Percentiles rank a stretch among this genome's conserved stretches.
phyloP scores from a whole-genome alignment of 768 basidiomycete genomes.

The Thelephora aurantiotincta region DNA sequence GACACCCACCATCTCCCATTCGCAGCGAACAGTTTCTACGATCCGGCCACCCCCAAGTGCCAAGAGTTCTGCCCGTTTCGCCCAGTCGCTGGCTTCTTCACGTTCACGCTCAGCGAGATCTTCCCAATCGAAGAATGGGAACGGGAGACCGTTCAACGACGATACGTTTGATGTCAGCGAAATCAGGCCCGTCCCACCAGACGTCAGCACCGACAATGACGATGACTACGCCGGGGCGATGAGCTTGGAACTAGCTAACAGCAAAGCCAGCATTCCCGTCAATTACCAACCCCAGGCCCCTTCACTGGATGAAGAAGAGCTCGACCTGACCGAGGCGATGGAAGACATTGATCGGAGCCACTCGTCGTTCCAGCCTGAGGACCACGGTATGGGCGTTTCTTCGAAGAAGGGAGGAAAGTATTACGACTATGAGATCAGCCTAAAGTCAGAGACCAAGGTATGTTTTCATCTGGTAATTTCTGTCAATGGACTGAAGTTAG shows the following conservation, averaged over 20 bases:
- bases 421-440: constrained; percentile 20
- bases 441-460: constrained; percentile 19
- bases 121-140: constrained; percentile 5
- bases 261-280: constrained; percentile 11
- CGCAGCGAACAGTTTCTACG: constrained; percentile 34
- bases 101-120: constrained; percentile 27
- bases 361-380: constrained; percentile 9
- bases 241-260: constrained; percentile 12
- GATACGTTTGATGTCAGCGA: constrained; percentile 20
- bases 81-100: constrained; percentile 32
- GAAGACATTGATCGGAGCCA: constrained; percentile 15
- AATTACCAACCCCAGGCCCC: constrained; percentile 10
- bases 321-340: constrained; percentile 17
- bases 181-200: constrained; percentile 14
- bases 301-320: constrained; percentile 10
- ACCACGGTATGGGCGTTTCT: constrained; percentile 4
- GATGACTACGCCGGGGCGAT: constrained; percentile 10
- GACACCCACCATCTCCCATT: constrained; percentile 41
- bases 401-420: constrained; percentile 10
- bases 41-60: constrained; percentile 38
- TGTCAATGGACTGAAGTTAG: neutral
- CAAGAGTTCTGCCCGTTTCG: constrained; percentile 34
- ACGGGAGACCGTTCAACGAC: constrained; percentile 1
- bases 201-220: constrained; percentile 1
- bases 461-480: neutral